Base-by-base conservation (phyloP, 2,329 filamentous ascomycete species). In the Colletotrichum aenigma region DNA sequence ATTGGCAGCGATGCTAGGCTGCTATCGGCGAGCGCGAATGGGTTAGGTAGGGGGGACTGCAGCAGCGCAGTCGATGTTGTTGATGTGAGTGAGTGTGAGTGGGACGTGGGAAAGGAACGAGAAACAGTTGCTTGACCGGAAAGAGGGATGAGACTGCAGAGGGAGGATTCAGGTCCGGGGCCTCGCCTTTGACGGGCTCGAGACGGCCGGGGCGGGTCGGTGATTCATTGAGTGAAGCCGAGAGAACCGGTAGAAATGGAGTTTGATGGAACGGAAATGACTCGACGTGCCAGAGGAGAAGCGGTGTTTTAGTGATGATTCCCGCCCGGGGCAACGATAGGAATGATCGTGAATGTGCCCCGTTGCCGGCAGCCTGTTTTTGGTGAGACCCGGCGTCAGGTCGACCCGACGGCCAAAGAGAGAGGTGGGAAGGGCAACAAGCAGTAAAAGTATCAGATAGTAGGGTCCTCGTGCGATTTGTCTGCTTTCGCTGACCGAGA, bases 231-330 rank as follows among this genome's bases (percentile, higher is more conserved):
- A 66, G 30, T 15, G 32, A n/a, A 48, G 64, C 69, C 70, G 73
- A 67, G 28, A 21, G 43, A 65, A 52, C 70, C 70, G 64, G 60
- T 56, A 58, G 72, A 65, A 65, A 75, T 73, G 73, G 70, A 75
- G 43, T 67, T 55, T 68, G 48, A 75, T 75, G 73, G 70, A 67
- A 62, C 28, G 48, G 64, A 75, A 67, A 73, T 75, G 64, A 75
- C 70, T 68, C 70, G 73, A 71, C 70, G 64, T 73, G 70, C 73
- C 73, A 73, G 58, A n/a, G 26, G 4, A 21, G n/a, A 0, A 48
- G 43, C 43, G 43, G 43, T 48, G 43, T 48, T 48, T 21, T 48
- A 48, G 38, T 48, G 43, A 48, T 0, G 10, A 21, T 21, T 48
- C 34, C 55, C 32, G 56, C 55, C 67, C 36, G n/a, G 48, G 52